phyloP scores from a whole-genome alignment of 1,284 basidiomycete species.

The Irpex sp. region DNA sequence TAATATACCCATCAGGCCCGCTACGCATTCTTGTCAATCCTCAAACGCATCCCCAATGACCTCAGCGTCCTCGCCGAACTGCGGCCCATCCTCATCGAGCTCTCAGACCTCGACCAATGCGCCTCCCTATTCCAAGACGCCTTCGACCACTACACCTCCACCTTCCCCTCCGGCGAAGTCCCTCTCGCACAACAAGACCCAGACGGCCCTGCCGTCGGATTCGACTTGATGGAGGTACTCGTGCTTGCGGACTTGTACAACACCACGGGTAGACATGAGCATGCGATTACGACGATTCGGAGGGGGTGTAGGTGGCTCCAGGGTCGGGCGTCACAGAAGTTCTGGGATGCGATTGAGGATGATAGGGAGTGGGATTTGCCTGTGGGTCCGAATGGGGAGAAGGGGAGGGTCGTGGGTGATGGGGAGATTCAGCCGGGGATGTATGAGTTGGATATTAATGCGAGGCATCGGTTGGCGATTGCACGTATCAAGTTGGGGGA shows the following conservation, averaged over 20 bases:
- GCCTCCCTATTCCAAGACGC: slow-evolving; percentile 63
- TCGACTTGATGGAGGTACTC: slow-evolving; percentile 64
- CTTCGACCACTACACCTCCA: slow-evolving; percentile 44
- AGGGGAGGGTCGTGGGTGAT: slow-evolving; percentile 17
- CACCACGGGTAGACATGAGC: slow-evolving; percentile 63
- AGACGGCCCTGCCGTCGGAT: slow-evolving; percentile 38
- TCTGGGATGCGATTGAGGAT: slow-evolving; percentile 83
- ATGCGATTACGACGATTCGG: slow-evolving; percentile 69
- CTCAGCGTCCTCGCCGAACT: slow-evolving; percentile 79
- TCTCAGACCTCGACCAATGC: slow-evolving; percentile 62
- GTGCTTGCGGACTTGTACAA: slow-evolving; percentile 85
- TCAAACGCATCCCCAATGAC: slow-evolving; percentile 80
- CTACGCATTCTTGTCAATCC: slow-evolving; percentile 70
- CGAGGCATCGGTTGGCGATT: slow-evolving; percentile 84
- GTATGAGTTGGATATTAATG: slow-evolving; percentile 74
- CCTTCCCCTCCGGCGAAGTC: slow-evolving; percentile 32
- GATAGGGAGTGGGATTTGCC: slow-evolving; percentile 83
- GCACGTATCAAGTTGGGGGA: slow-evolving; percentile 83
- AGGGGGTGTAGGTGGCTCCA: slow-evolving; percentile 88
- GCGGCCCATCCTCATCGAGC: slow-evolving; percentile 73
- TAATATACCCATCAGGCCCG: slow-evolving; percentile 50
- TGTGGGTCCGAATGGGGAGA: slow-evolving; percentile 26
- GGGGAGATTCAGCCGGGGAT: slow-evolving; percentile 47
- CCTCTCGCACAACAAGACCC: slow-evolving; percentile 20
- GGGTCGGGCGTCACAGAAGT: slow-evolving; percentile 67